Base-by-base conservation (phyloP, 257 asterid genomes). In the Datura wrightii region DNA sequence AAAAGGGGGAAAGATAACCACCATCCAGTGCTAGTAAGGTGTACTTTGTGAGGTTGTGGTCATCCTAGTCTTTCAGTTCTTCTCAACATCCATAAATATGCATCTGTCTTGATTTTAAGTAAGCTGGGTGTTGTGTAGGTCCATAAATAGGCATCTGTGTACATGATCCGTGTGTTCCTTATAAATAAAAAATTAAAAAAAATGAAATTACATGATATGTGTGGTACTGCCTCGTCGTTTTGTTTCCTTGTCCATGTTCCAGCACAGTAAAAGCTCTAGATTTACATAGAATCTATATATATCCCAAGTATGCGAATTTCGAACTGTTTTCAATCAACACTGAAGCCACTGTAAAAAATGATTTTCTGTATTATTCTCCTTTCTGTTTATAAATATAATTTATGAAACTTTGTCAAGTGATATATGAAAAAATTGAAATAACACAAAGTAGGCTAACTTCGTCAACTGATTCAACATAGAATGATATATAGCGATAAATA, bases 391-490 rank as follows among this genome's bases (percentile, higher is more conserved):
- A 24, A 24, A 52, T 52, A 31, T 15, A 50, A 69, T 11, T 76
- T 52, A 3, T 50, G 46, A 8, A 78, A 78, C 31, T 50, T 13
- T 31, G 46, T 50, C 48, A 14, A 31, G 44, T 31, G 46, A 50
- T 50, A 14, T 24, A 31, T 76, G 62, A 13, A 78, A 48, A 76
- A 19, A 36, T 14, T 16, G 48, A 52, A 78, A 78, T 31, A 6
- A 44, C 55, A 44, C 4, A 42, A 71, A 52, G 63, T 78, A 52
- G 48, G 5, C 24, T 78, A 31, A 52, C 48, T 78, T 76, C 79
- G 56, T 71, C 79, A 71, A 71, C n/a, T n/a, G 39, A 42, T 78
- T 78, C 48, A 52, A 13, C 63, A 52, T 78, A 52, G 11, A 50
- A 78, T 78, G 46, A 52, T 78, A 15, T 52, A 52, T 52, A 52